Evolutionary conservation across 495 filamentous ascomycete genomes (phyloP).

Genomic region (Darksidea phi): DNA sequence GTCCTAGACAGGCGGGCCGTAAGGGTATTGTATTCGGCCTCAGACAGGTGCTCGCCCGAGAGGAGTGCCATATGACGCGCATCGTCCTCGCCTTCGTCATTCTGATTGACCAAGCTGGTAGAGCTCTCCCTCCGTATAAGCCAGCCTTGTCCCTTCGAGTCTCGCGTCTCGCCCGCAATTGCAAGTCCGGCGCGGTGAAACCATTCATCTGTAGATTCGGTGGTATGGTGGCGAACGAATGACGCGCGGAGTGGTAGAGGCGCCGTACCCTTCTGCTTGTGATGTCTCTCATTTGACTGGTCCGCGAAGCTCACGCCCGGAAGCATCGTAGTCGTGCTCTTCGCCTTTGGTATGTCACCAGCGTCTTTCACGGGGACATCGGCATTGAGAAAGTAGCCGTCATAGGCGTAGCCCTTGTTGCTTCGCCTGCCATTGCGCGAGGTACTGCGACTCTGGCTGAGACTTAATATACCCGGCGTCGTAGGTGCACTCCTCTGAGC

Average conservation of each 20-base stretch:
- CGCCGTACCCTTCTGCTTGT: slow-evolving; percentile 21
- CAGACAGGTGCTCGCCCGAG: slow-evolving; percentile 31
- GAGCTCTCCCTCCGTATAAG: slow-evolving; percentile 40
- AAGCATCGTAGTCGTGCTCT: slow-evolving; percentile 39
- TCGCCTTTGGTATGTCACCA: slow-evolving; percentile 40
- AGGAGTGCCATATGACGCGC: slow-evolving; percentile 26
- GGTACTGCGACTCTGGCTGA: slow-evolving; percentile 40
- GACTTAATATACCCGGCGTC: slow-evolving; percentile 44
- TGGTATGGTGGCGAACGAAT: slow-evolving; percentile 29
- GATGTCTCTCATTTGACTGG: slow-evolving; percentile 12
- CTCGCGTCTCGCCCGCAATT: slow-evolving; percentile 40
- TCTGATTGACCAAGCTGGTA: slow-evolving; percentile 35
- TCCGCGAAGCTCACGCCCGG: slow-evolving; percentile 14
- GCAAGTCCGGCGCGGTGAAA: slow-evolving; percentile 41
- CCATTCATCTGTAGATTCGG: slow-evolving; percentile 40
- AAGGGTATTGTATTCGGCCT: slow-evolving; percentile 28
- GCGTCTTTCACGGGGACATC: slow-evolving; percentile 21
- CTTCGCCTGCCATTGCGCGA: slow-evolving; percentile 33
- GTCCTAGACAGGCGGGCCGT: slow-evolving; percentile 32
- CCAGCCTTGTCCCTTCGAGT: slow-evolving; percentile 46
- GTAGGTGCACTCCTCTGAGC: slow-evolving; percentile 42
- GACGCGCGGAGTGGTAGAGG: slow-evolving; percentile 4
- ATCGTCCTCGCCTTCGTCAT: slow-evolving; percentile 34
- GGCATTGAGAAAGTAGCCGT: slow-evolving; percentile 29
- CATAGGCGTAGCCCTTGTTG: slow-evolving; percentile 32